Evolutionary conservation across 2,329 filamentous ascomycete genomes (phyloP).

Genomic region (Arthrobotrys sphaeroides): DNA sequence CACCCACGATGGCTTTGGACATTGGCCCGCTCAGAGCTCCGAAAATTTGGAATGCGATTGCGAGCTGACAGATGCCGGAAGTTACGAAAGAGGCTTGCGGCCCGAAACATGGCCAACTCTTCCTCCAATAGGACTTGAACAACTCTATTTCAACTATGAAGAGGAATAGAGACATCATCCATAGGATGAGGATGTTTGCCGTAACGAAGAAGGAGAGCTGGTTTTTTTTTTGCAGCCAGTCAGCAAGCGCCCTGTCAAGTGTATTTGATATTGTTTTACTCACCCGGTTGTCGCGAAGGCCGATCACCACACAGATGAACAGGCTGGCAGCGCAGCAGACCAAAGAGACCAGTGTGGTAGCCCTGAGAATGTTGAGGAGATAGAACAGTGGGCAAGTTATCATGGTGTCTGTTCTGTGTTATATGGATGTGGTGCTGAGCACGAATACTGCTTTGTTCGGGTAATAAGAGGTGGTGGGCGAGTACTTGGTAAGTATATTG

Average conservation of each 20-base stretch:
- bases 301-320: slow-evolving; percentile 15
- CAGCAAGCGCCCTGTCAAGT: background rate
- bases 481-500: no score
- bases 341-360: slow-evolving; percentile 2
- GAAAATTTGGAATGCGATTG: slow-evolving; percentile 36
- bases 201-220: slow-evolving; percentile 41
- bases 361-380: slow-evolving; percentile 16
- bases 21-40: slow-evolving; percentile 33
- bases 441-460: no score
- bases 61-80: slow-evolving; percentile 23
- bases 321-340: slow-evolving; percentile 24
- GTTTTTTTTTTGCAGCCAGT: background rate
- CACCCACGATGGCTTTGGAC: slow-evolving; percentile 8
- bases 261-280: background rate
- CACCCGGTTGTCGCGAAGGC: slow-evolving; percentile 29
- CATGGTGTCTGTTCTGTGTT: background rate
- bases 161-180: slow-evolving; percentile 17
- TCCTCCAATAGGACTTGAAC: slow-evolving; percentile 27
- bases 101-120: slow-evolving; percentile 38
- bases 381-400: slow-evolving; percentile 22
- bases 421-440: background rate
- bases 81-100: slow-evolving; percentile 27
- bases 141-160: slow-evolving; percentile 4
- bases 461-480: no score
- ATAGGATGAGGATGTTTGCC: slow-evolving; percentile 30